A percentile compares a stretch with the other conserved stretches of the same genome.
These are phyloP conservation scores for Talaromyces verruculosus DNA, from an alignment of 2,329 filamentous ascomycete species.

Conservation along the genomic window DNA sequence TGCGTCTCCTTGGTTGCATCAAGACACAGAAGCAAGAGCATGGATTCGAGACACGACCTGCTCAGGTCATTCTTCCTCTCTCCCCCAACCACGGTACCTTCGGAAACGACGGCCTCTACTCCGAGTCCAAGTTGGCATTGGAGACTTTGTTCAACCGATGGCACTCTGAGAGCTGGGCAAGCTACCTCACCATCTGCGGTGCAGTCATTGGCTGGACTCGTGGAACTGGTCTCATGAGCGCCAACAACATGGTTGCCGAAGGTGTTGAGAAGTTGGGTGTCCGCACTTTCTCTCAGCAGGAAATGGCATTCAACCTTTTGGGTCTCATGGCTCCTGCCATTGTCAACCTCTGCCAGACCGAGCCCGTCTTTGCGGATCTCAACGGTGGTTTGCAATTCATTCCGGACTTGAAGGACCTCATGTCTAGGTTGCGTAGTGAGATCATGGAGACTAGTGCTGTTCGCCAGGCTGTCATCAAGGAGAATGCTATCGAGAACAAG, in stretches of 20 bases:
- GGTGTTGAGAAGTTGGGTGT: conserved; percentile 96
- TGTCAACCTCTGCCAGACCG: conserved; percentile 90
- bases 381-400: conserved; percentile 98
- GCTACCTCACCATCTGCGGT: conserved; percentile 97
- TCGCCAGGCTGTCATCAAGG: conserved; percentile 88
- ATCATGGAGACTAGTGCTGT: conserved; percentile 95
- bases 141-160: conserved; percentile 98
- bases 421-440: conserved; percentile 89
- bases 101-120: conserved; percentile 95
- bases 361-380: conserved; percentile 94
- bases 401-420: conserved; percentile 88
- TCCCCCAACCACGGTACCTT: conserved; percentile 99
- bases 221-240: conserved; percentile 95
- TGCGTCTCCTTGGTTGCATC: conserved; percentile 85
- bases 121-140: conserved; percentile 93
- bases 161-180: conserved; percentile 96
- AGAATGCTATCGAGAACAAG: conserved; percentile 95
- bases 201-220: conserved; percentile 99
- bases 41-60: conserved; percentile 90
- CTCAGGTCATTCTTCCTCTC: conserved; percentile 91
- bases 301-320: conserved; percentile 98
- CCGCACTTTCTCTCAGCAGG: conserved; percentile 96
- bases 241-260: conserved; percentile 96
- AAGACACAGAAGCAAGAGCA: conserved; percentile 86
- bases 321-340: conserved; percentile 93